Evolutionary conservation across 768 basidiomycete species (phyloP), one percentile per base, ranked within the genome.

Genomic region (Amanita subjunquillea): DNA sequence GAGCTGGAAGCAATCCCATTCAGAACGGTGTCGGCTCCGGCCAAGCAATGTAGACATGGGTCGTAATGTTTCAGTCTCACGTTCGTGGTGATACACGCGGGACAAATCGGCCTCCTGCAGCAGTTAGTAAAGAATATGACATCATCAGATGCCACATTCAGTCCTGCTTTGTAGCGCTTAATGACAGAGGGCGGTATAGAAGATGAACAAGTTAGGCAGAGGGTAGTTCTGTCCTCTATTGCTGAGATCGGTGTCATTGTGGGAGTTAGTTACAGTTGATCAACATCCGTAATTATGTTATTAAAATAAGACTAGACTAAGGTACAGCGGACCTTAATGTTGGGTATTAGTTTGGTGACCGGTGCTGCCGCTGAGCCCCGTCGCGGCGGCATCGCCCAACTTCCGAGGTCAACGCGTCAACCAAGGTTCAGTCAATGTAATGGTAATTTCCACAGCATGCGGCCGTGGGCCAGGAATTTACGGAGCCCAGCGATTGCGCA

Each of bases 1-100:
- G 30, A 25, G 29, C 8, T 36, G 20, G 32, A 34, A 36, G 44
- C 47, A n/a, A 22, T 34, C 17, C 17, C 30, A 2, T 34, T 37
- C 6, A 58, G 60, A 27, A 72, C 59, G 7, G 75, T 73, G 13
- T 63, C 72, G 2, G 80, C 74, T 2, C 83, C 83, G 10, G 73
- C 77, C 2, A 86, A 71, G 60, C 87, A 89, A 6, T 73, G 72
- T 15, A 90, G 65, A 63, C 87, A 90, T 6, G 87, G 87, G 60
- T 87, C 69, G 60, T 88, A 89, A 53, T 80, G 69, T 32, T 72
- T 67, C 20, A 88, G 70, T 15, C 87, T 75, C 0, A 84, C 81
- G 60, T 87, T 88, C 2, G 68, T 61, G 2, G 63, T 51, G 20
- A 83, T 65, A 60, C 87, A 90, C 2, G 62, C 51, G 5, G 72